Evolutionary conservation across 805 yeast species (phyloP), one percentile per base, ranked within the genome.

Genomic region (Saccharomycopsis schoenii): DNA sequence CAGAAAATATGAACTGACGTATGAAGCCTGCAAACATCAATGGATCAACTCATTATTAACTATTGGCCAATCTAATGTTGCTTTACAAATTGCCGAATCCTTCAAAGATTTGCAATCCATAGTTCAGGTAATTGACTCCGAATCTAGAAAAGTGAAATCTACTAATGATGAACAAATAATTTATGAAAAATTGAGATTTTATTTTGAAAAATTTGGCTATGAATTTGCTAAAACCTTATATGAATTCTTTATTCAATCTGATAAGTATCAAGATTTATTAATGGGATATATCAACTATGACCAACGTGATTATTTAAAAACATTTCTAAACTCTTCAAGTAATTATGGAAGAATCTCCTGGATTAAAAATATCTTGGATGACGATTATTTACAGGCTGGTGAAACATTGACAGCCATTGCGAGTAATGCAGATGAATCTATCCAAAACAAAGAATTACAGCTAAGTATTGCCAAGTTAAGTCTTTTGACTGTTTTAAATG

Each of bases 381-480:
- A 75, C 2, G 75, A 83, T 10, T 87, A 77, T 68, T 65, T 58
- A 4, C 68, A 71, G 1, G 93, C 91, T 0, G 74, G 85, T 0
- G 66, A 69, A 14, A 74, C 77, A 1, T 72, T 90, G 37, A 67
- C 75, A 2, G 68, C 72, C 1, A 77, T 82, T 34, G 73, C 78
- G 4, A 72, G 75, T 14, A 69, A 76, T 2, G 63, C 69, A 1
- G 79, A 78, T 17, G 82, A 80, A 29, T 67, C 72, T 10, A 74
- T 78, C 54, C 71, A 71, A 12, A 79, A 78, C 65, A 80, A 79
- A 66, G 82, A 79, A 66, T 67, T 86, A 24, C 83, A 83, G 65
- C 76, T 84, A 62, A 86, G 89, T 61, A 71, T 90, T 57, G 92
- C 96, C 1, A 90, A 90, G 70, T 71, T 91, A 24, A 73, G 89